Evolutionary conservation across 176 grass and related monocot species (phyloP), one percentile per base, ranked within the genome.

Genomic region (Pontederia crassipes): DNA sequence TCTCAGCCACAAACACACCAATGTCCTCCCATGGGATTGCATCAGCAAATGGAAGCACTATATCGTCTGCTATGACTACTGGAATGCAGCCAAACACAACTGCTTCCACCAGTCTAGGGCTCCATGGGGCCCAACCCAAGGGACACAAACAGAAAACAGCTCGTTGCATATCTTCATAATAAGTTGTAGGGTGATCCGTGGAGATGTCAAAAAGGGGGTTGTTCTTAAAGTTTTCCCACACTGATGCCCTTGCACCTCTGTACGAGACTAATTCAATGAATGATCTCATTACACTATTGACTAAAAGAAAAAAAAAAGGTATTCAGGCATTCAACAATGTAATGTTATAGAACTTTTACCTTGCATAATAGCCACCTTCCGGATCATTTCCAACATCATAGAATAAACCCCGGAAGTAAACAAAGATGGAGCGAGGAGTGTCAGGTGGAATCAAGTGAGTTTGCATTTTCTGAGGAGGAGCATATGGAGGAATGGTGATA

Each of bases 201-300:
- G 91, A 96, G 60, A 96, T 85, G 62, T 96, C 91, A 69, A 96
- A 96, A 1, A 90, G 75, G 59, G 83, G 91, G 55, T 96, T 90
- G 81, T 80, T 96, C 79, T 96, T 96, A 65, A 96, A 96, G 50
- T 96, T 96, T 55, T 90, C 86, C 91, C 91, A 96, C 28, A 96
- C 65, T 1, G 91, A 90, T 62, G 91, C 91, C 45, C 91, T 72
- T 0, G 86, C 91, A 27, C 86, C 91, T 79, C 91, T 96, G 80
- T 14, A 59, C 9, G 74, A 76, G 32, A 70, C 18, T 16, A 18
- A 78, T 58, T 29, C 14, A 65, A 12, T 16, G 49, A 62, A 59
- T 28, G 52, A 18, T 24, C 49, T 55, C 49, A 63, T 50, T 32
- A 72, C 1, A 28, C 17, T 51, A 74, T 61, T 77, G n/a, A 81